Evolutionary conservation across 495 filamentous ascomycete species (phyloP), one percentile per base, ranked within the genome.

Genomic region (Amorphotheca resinae): DNA sequence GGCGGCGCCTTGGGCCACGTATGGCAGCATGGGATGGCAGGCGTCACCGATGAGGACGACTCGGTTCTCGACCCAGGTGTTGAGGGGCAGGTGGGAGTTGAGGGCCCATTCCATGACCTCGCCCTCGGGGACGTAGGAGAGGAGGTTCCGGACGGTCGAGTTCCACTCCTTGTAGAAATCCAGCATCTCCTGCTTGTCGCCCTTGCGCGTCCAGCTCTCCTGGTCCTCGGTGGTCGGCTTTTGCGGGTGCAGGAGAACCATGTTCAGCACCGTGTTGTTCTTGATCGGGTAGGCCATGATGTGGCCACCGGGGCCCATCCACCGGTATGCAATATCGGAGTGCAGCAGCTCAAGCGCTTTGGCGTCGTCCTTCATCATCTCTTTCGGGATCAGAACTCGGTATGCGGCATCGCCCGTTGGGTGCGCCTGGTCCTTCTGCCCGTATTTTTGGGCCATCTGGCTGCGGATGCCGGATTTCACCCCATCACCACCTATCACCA

Each of bases 401-500:
- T 67, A 72, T 5, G 66, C 67, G 1, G 65, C 62, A 42, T 72
- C 65, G 21, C 64, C 62, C 0, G n/a, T 65, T 67, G 0, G 65
- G 40, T 8, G 60, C 7, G 62, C 56, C 16, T 59, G 53, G 25
- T 61, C 49, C 0, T 41, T 42, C 4, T 48, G 25, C 22, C 62
- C 61, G 9, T 54, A 26, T 45, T 23, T 64, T 49, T 2, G 63
- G 40, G 20, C 38, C 8, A 44, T 48, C 38, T 60, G 50, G 25
- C 46, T 47, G 6, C 67, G 59, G 16, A 69, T 44, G 1, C 45
- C 51, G 6, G 67, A 69, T 35, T 65, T 69, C 46, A 69, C 64
- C 6, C 67, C 68, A 25, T 72, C 68, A n/a, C 67, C 67, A 12
- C 60, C 65, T 26, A 69, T 52, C 1, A 70, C 45, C 2, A 72